phyloP scores from a whole-genome alignment of 768 basidiomycete species.

The Agrocybe pediades region DNA sequence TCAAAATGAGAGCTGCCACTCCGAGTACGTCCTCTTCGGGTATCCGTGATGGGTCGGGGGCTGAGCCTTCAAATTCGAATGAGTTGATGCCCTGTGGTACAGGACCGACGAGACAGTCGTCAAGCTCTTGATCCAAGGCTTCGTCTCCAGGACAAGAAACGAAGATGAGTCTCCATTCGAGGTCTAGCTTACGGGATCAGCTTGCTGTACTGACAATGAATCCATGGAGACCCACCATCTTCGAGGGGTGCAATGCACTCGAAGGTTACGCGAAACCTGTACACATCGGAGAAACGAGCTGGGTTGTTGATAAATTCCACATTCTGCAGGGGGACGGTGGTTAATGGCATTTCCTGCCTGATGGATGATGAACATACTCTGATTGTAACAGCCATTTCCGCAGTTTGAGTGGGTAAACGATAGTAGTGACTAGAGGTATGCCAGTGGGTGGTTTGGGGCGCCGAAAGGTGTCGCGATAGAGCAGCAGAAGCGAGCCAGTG shows the following conservation, averaged over 20 bases:
- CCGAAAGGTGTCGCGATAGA: conserved; percentile 9
- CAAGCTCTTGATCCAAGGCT: conserved; percentile 94
- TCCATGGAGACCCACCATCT: conserved; percentile 60
- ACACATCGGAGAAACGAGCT: conserved; percentile 87
- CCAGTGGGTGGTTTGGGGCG: conserved; percentile 5
- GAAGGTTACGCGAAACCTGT: conserved; percentile 94
- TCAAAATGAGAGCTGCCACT: conserved; percentile 95
- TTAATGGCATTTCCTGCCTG: not conserved
- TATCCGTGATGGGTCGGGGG: conserved; percentile 84
- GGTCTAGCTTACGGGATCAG: conserved; percentile 51
- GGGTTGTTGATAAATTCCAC: conserved; percentile 94
- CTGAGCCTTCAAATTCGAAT: conserved; percentile 91
- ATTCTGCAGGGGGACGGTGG: conserved; percentile 46
- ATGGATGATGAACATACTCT: conserved; percentile 43
- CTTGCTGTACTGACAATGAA: not conserved
- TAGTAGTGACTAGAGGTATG: conserved; percentile 10
- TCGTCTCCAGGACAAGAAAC: conserved; percentile 93
- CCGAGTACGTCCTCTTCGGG: conserved; percentile 91
- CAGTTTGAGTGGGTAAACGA: not conserved
- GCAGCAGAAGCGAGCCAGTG: not conserved
- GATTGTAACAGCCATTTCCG: conserved; percentile 76
- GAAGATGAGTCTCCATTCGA: conserved; percentile 98
- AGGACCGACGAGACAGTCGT: conserved; percentile 96
- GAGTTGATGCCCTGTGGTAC: conserved; percentile 97
- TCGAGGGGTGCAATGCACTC: conserved; percentile 92